Evolutionary conservation across 345 rosid species (phyloP).

Genomic region (Murraya paniculata): DNA sequence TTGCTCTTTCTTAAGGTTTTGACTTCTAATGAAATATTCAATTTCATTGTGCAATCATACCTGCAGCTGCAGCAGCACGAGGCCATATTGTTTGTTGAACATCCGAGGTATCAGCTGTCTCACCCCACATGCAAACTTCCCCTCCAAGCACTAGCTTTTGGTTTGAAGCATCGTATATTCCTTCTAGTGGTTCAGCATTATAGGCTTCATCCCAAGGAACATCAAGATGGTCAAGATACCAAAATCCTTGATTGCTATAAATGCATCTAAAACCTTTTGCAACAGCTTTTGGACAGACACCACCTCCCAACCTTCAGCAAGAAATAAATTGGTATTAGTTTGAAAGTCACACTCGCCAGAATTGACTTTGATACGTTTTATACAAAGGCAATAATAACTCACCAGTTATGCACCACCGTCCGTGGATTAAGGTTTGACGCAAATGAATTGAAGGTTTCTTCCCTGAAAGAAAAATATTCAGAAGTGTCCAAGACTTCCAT

Average conservation of each 20-base stretch:
- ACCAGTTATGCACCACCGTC: conserved; percentile 92
- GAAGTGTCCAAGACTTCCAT: background rate
- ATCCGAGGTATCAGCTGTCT: conserved; percentile 76
- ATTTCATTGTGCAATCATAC: conserved; percentile 26
- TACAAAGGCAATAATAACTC: conserved; percentile 20
- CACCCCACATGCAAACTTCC: conserved; percentile 98
- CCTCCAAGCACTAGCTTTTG: conserved; percentile 89
- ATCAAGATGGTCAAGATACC: conserved; percentile 94
- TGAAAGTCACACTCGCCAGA: background rate
- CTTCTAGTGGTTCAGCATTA: conserved; percentile 78
- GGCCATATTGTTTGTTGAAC: conserved; percentile 95
- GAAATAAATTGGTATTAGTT: background rate
- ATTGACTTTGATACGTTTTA: background rate
- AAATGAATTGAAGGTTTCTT: conserved; percentile 62
- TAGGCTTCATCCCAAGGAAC: conserved; percentile 75
- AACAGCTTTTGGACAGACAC: conserved; percentile 80
- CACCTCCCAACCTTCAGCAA: conserved; percentile 66
- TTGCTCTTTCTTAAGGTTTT: background rate
- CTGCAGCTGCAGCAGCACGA: conserved; percentile 90
- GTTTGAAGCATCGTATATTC: conserved; percentile 49
- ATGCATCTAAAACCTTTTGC: conserved; percentile 91
- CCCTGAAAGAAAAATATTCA: conserved; percentile 39
- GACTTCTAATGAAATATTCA: background rate
- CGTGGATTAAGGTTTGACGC: conserved; percentile 66
- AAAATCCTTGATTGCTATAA: conserved; percentile 78